Evolutionary conservation across 192 early-diverging fungal species (phyloP), one percentile per base, ranked within the genome.

Genomic region (Rhizophagus sp.): DNA sequence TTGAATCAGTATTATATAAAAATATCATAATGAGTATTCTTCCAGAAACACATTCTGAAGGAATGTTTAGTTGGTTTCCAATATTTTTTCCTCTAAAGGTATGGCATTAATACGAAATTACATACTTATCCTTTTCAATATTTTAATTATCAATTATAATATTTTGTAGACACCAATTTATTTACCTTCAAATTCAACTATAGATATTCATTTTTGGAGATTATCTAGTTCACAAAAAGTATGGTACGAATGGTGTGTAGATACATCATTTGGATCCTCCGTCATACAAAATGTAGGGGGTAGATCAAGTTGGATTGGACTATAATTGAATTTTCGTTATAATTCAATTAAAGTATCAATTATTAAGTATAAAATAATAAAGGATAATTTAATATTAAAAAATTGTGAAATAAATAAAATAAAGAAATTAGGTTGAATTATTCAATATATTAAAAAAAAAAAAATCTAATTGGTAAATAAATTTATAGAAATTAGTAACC

Each of bases 61-160:
- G 89, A 2, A 99, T 99, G 98, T 94, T 96, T 79, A 95, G 94
- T 80, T 99, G 98, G 98, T 99, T 99, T 84, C 97, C 98, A 1
- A 96, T 99, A 73, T 98, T 91, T 82, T 98, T 99, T 81, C 98
- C 98, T 4, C 65, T 96, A 62, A 87, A 90, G 87, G 91, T 90
- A 85, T 5, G 49, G 13, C 19, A 25, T 79, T 66, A 72, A 66
- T 64, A 39, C 19, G n/a, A 27, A n/a, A 70, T 84, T 6, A 30
- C 62, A 13, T 36, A 47, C 68, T 57, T 77, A 27, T 85, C 22
- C 11, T 49, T 79, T 67, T 80, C 36, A 22, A 19, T 47, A 34
- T 30, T 36, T 61, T 52, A 52, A 11, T 12, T 3, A 39, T 27
- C 3, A 52, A 17, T 11, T 49, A 50, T 30, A 73, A 73, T 73